Base-by-base conservation (phyloP, 140 eudicot genomes). In the Ambrosia hybrid region DNA sequence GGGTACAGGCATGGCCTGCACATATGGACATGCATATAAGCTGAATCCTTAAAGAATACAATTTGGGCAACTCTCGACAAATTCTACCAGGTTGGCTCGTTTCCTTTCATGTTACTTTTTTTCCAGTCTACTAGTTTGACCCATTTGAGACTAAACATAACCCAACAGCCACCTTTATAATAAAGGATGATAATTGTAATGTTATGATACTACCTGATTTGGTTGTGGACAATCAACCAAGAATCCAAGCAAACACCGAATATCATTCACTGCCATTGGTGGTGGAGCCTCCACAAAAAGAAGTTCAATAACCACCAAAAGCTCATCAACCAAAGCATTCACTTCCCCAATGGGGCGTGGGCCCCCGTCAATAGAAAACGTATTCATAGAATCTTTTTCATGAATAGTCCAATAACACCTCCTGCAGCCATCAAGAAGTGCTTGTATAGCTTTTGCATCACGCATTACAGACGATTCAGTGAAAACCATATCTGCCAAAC, bases 161-260 rank as follows among this genome's bases (percentile, higher is more conserved):
- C 34, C 34, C 34, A 30, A 30, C 34, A 30, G 34, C 34, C 34
- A 30, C 34, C 34, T 30, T 30, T 30, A 30, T 30, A 30, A 30
- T 30, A 30, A 30, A 30, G 46, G 46, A 41, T 39, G 8, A 39
- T 39, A 39, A 39, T 39, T 39, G 8, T 39, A 39, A 39, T 4
- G 38, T 61, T 33, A 51, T 17, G 60, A 36, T 5, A 12, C 16
- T 88, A 94, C 99, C 99, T 94, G 99, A 86, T 94, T 94, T 70
- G 97, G 88, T 79, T 94, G 99, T 51, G 99, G 96, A 41, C 97
- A 94, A 72, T 94, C 99, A 56, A 88, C 96, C 95, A 94, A 81
- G 91, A 94, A 94, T 37, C 96, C 96, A 56, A 94, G 91, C 65
- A 94, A 86, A 82, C 97, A 81, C 11, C 96, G 93, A 55, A 88